Conservation (phyloP, 73 alveolate genomes). For the Uronychia binucleata region DNA sequence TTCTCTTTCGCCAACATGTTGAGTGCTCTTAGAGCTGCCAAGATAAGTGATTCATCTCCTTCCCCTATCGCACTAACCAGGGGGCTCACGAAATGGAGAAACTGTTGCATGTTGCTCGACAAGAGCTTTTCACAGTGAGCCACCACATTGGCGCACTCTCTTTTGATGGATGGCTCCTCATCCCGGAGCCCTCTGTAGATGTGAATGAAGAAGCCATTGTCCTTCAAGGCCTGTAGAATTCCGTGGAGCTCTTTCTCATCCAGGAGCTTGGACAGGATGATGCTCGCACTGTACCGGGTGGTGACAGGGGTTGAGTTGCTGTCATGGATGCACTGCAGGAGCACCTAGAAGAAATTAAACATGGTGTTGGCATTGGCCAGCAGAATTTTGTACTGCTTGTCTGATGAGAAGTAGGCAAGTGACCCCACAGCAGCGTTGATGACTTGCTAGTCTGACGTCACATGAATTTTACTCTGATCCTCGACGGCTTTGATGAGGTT, state of each 20-base stretch:
- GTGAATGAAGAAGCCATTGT: slow-evolving; percentile 37
- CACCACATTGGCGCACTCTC: slow-evolving; percentile 48
- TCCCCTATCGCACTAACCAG: slow-evolving; percentile 41
- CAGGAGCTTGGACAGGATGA: slow-evolving; percentile 39
- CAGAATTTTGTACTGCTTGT: slow-evolving; percentile 35
- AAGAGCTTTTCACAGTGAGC: slow-evolving; percentile 21
- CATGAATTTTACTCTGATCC: background rate
- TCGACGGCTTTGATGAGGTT: slow-evolving; percentile 45
- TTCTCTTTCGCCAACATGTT: slow-evolving; percentile 30
- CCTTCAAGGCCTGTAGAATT: slow-evolving; percentile 30
- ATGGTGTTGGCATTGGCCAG: slow-evolving; percentile 45
- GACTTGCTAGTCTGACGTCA: slow-evolving; percentile 10
- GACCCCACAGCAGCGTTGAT: slow-evolving; percentile 56
- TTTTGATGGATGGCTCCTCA: slow-evolving; percentile 34
- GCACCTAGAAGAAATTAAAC: slow-evolving; percentile 54
- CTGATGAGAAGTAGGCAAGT: slow-evolving; percentile 48
- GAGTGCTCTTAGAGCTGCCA: slow-evolving; percentile 27
- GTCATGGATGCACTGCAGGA: slow-evolving; percentile 43
- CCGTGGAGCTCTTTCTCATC: slow-evolving; percentile 54
- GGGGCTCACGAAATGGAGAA: slow-evolving; percentile 38
- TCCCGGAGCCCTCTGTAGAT: slow-evolving; percentile 47
- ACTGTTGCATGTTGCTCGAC: slow-evolving; percentile 28
- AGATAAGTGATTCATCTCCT: slow-evolving; percentile 33
- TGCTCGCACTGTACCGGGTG: slow-evolving; percentile 52
- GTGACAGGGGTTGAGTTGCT: slow-evolving; percentile 23